Conservation (phyloP, 345 rosid species). For the Euphorbia pulcherrima region DNA sequence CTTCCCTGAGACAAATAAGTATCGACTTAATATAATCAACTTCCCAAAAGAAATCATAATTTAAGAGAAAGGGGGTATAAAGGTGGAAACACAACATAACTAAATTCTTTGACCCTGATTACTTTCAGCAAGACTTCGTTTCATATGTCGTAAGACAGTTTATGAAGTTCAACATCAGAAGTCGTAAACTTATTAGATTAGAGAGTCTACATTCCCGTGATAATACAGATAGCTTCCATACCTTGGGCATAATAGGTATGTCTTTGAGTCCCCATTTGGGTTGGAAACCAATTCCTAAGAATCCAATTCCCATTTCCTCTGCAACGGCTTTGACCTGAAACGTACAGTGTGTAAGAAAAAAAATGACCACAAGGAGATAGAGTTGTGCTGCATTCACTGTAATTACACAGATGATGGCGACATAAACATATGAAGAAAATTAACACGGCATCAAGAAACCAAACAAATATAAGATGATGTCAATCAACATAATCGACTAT, state of each 20-base stretch:
- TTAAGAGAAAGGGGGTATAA: neutral
- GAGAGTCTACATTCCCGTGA: neutral
- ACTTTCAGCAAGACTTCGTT: neutral
- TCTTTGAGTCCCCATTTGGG: constrained; percentile 84
- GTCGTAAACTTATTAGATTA: neutral
- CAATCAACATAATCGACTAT: neutral
- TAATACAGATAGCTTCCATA: constrained; percentile 19
- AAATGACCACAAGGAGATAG: neutral
- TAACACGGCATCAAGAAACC: neutral
- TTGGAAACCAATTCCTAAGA: constrained; percentile 97
- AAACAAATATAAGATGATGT: neutral
- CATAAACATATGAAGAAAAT: neutral
- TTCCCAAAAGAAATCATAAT: constrained; percentile 9
- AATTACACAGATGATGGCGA: neutral
- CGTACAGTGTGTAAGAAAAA: too few species aligned
- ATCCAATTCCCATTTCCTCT: constrained; percentile 98
- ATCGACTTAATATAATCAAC: constrained; percentile 23
- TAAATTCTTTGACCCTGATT: neutral
- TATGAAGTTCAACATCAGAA: neutral
- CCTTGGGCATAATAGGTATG: constrained; percentile 99
- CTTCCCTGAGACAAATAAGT: constrained; percentile 69
- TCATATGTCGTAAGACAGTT: neutral
- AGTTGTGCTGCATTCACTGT: neutral
- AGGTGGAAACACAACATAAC: neutral
- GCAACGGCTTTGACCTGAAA: constrained; percentile 95